phyloP scores from a whole-genome alignment of 257 asterid genomes.

The Coffea eugenioides region DNA sequence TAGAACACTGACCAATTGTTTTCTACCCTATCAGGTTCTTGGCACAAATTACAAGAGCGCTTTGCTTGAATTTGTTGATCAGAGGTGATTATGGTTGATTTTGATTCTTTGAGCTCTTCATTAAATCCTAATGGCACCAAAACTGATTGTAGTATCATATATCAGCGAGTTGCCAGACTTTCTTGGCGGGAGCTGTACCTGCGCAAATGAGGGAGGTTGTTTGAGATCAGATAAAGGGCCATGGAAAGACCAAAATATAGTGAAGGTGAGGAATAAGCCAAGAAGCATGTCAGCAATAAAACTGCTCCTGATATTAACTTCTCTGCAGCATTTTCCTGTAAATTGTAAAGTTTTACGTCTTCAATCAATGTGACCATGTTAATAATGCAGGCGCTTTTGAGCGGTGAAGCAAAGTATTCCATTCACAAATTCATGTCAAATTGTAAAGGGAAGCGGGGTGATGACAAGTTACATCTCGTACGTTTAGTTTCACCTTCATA shows the following conservation, averaged over 20 bases:
- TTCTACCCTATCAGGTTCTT: constrained; percentile 40
- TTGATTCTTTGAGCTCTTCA: background rate
- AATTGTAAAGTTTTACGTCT: background rate
- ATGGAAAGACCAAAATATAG: constrained; percentile 39
- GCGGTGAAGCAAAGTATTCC: constrained; percentile 18
- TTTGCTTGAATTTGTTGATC: constrained; percentile 52
- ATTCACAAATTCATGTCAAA: background rate
- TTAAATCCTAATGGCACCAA: background rate
- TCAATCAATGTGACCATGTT: background rate
- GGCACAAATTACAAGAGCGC: constrained; percentile 45
- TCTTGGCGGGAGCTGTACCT: constrained; percentile 57
- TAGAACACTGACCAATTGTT: background rate
- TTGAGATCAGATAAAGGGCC: constrained; percentile 60
- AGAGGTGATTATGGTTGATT: constrained; percentile 30
- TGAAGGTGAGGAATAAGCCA: constrained; percentile 18
- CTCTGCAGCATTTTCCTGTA: background rate
- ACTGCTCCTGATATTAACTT: background rate
- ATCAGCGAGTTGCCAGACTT: constrained; percentile 59
- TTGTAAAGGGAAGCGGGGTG: constrained; percentile 4
- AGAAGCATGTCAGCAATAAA: background rate
- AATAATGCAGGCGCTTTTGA: constrained; percentile 19
- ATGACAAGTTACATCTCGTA: constrained; percentile 11
- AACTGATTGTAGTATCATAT: background rate
- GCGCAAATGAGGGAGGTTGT: constrained; percentile 55
- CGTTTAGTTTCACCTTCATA: background rate